Percentiles rank a stretch among this genome's conserved stretches.
Conservation (phyloP, 306 rosid species). For the Cicer chorassanicum region DNA sequence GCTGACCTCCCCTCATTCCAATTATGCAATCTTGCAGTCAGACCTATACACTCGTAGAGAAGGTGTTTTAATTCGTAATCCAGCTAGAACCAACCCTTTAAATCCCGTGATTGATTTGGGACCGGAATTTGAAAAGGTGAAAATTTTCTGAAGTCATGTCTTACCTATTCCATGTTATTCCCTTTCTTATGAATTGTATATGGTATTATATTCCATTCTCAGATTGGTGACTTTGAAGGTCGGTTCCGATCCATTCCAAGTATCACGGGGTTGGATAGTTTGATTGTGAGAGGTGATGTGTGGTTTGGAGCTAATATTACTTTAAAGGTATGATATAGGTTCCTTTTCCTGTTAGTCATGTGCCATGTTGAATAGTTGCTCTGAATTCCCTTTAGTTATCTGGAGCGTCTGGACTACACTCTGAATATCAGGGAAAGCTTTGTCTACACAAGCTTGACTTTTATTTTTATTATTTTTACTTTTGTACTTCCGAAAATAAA, state of each 20-base stretch:
- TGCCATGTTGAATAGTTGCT: constrained; percentile 18
- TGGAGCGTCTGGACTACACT: not conserved
- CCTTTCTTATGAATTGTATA: constrained; percentile 9
- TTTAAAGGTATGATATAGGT: constrained; percentile 61
- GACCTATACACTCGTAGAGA: constrained; percentile 58
- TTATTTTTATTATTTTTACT: not conserved
- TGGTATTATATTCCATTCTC: constrained; percentile 42
- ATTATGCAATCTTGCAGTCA: constrained; percentile 61
- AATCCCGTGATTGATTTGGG: constrained; percentile 73
- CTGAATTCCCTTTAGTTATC: constrained; percentile 1
- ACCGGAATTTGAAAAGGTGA: constrained; percentile 78
- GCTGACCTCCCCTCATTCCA: constrained; percentile 21
- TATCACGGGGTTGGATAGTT: constrained; percentile 65
- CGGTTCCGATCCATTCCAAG: constrained; percentile 76
- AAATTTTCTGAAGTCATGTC: constrained; percentile 16
- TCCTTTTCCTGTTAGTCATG: constrained; percentile 18
- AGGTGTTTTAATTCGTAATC: constrained; percentile 66
- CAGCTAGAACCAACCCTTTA: constrained; percentile 63
- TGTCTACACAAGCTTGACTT: not conserved
- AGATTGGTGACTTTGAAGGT: constrained; percentile 66
- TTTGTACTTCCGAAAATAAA: not conserved
- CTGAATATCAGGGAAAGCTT: constrained; percentile 1
- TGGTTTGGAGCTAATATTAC: constrained; percentile 74
- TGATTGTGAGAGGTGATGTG: constrained; percentile 76
- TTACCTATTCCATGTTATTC: constrained; percentile 8